Conservation (phyloP, 2,329 filamentous ascomycete genomes). For the Diaporthe velutina region DNA sequence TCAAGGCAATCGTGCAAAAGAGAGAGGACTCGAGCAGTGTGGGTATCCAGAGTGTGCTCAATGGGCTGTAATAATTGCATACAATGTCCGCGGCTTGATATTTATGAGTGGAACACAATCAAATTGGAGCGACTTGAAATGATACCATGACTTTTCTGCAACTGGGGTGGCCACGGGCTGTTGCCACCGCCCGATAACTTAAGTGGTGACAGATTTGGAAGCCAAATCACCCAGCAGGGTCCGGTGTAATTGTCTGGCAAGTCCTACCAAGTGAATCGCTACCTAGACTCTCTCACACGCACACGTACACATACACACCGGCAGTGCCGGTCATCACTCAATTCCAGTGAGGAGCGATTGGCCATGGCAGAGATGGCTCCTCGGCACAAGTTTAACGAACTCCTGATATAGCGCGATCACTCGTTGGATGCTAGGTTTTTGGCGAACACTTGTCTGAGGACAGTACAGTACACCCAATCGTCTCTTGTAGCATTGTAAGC, state of each 20-base stretch:
- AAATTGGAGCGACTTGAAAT: conserved; percentile 33
- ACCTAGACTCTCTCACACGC: background rate
- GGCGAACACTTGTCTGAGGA: background rate
- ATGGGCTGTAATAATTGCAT: conserved; percentile 61
- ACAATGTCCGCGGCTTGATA: background rate
- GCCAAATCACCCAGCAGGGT: background rate
- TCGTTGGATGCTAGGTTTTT: too few relatives aligned
- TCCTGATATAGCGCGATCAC: background rate
- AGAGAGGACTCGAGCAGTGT: conserved; percentile 86
- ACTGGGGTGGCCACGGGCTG: background rate
- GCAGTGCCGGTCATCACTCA: background rate
- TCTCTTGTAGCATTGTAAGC: background rate
- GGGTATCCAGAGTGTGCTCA: conserved; percentile 86
- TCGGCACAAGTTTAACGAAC: background rate
- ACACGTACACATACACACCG: background rate
- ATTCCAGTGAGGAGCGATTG: background rate
- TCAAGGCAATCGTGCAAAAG: conserved; percentile 86
- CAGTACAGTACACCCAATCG: too few relatives aligned
- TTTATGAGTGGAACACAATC: conserved; percentile 8
- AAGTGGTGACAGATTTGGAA: background rate
- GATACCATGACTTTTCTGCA: conserved; percentile 38
- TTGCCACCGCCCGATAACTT: background rate
- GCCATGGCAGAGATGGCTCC: background rate
- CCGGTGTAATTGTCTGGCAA: background rate
- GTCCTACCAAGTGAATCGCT: background rate